Percentiles rank a stretch among this genome's conserved stretches.
These are phyloP conservation scores for Trichoderma pleuroti DNA, from an alignment of 2,329 filamentous ascomycete species.

Conservation along the genomic window DNA sequence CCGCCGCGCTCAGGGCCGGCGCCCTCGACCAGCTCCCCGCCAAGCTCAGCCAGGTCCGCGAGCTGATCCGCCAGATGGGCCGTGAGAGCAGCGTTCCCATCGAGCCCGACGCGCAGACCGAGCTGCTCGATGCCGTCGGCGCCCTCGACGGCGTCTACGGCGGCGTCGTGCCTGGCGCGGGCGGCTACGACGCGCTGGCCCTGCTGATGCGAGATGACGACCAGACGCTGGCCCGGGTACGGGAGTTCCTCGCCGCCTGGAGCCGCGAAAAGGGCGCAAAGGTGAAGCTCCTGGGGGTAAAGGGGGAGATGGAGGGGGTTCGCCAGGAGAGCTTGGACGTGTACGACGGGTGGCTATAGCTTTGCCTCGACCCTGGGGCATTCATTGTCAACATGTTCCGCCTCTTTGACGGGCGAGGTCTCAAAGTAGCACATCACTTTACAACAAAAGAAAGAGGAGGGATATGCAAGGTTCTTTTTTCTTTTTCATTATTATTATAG, in stretches of 20 bases:
- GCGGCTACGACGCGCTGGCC: constrained; percentile 86
- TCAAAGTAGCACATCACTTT: background rate
- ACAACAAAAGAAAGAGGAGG: background rate
- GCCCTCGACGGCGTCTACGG: constrained; percentile 75
- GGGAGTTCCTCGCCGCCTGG: constrained; percentile 64
- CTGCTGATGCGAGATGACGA: constrained; percentile 73
- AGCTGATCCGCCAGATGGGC: constrained; percentile 74
- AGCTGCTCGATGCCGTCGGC: constrained; percentile 73
- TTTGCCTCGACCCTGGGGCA: background rate
- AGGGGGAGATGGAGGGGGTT: constrained; percentile 69
- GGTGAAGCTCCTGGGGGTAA: constrained; percentile 66
- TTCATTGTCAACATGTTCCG: background rate
- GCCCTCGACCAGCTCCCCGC: constrained; percentile 41
- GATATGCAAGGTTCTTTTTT: background rate
- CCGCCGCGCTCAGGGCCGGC: constrained; percentile 55
- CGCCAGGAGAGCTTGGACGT: constrained; percentile 43
- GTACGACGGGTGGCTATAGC: constrained; percentile 45
- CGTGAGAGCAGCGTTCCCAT: constrained; percentile 73
- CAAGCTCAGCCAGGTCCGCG: constrained; percentile 52
- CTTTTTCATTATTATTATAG: background rate
- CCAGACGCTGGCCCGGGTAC: constrained; percentile 58
- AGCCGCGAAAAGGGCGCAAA: constrained; percentile 54
- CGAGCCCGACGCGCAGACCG: constrained; percentile 82
- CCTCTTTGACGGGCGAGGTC: background rate
- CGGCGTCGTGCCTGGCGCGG: constrained; percentile 89